Evolutionary conservation across 73 alveolate genomes (phyloP), one percentile per base, ranked within the genome.

Genomic region (Urostyla sp.): DNA sequence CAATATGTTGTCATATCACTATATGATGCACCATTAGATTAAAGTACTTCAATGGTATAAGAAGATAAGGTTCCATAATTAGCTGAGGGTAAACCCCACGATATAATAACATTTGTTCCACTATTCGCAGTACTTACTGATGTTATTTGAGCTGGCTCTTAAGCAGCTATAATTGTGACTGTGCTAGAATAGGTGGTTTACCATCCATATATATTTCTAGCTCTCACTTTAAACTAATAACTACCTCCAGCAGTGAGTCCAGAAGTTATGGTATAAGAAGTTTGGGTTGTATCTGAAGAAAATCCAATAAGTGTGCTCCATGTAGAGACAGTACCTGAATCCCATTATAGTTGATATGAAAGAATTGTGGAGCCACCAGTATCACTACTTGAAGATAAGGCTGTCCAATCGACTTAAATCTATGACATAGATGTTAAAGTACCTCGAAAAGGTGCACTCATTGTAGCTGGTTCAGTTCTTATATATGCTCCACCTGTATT

Each of bases 191-290:
- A 67, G n/a, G 34, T 61, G 21, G 60, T 32, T 24, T 80, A 84
- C 66, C 57, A 50, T 0, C 85, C 91, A 67, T 81, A 81, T 46
- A 81, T 67, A 57, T 81, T 81, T 60, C 26, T 67, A 26, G 91
- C 91, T 81, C 91, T 48, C 18, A 81, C 82, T 28, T 27, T 51
- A 43, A 81, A 81, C 18, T 18, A 49, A 48, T 81, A 81, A 32
- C 31, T 13, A 0, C 10, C 21, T 18, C 80, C 91, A 7, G 73
- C 85, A 16, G 75, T 36, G 18, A 77, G 72, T 20, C 73, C 73
- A 4, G 56, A 11, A 6, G 49, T 60, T 24, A 45, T 58, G 36
- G n/a, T n/a, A n/a, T n/a, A n/a, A n/a, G n/a, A n/a, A n/a, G n/a
- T n/a, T n/a, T 77, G 45, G 46, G 50, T 77, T 2, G 73, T 52